Evolutionary conservation across 768 basidiomycete genomes (phyloP).

Genomic region (Phylloporus sp.): DNA sequence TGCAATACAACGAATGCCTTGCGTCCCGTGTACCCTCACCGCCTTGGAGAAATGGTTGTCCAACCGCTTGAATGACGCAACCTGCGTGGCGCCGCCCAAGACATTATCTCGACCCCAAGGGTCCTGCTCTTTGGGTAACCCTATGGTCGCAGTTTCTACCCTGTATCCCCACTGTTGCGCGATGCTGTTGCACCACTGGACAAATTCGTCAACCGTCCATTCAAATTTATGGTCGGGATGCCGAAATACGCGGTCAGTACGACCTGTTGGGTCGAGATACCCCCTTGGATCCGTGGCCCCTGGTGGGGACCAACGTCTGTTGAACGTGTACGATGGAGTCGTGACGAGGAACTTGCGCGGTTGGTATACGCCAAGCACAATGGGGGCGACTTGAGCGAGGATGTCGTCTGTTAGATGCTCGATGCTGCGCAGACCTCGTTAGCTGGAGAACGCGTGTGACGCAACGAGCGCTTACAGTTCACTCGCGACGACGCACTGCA

Average conservation of each 20-base stretch:
- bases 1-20: constrained; percentile 2
- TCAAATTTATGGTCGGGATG: constrained; percentile 88
- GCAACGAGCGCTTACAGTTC: constrained; percentile 62
- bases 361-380: constrained; percentile 74
- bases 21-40: constrained; percentile 24
- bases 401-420: constrained; percentile 68
- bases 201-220: constrained; percentile 78
- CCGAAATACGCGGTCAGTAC: constrained; percentile 72
- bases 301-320: constrained; percentile 65
- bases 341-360: constrained; percentile 74
- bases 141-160: constrained; percentile 57
- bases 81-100: constrained; percentile 64
- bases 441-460: constrained; percentile 3
- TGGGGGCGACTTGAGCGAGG: constrained; percentile 60
- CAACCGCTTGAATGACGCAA: constrained; percentile 56
- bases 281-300: constrained; percentile 44
- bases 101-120: constrained; percentile 67
- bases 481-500: constrained; percentile 70
- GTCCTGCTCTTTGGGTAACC: constrained; percentile 55
- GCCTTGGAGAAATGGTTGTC: constrained; percentile 34
- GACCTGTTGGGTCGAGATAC: constrained; percentile 68
- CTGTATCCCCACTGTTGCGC: constrained; percentile 72
- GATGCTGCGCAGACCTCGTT: constrained; percentile 44
- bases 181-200: constrained; percentile 50
- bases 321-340: constrained; percentile 84